Percentiles rank a stretch among this genome's conserved stretches.
Evolutionary conservation across 2,329 filamentous ascomycete genomes (phyloP).

Genomic region (Iodosphaeria phyllophila): DNA sequence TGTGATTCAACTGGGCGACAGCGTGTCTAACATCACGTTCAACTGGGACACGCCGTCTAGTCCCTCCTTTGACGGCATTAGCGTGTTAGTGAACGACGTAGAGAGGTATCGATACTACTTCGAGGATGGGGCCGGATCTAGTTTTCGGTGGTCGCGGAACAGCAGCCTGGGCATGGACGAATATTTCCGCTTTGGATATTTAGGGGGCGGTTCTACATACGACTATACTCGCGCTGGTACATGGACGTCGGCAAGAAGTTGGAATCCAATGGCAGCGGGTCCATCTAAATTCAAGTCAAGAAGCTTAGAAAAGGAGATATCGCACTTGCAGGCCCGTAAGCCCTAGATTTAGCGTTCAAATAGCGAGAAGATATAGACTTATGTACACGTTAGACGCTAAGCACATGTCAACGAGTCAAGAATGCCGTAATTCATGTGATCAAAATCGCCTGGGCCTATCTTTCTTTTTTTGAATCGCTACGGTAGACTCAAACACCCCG

Average conservation of each 20-base stretch:
- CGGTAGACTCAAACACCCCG: too few species aligned
- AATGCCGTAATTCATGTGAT: too few species aligned
- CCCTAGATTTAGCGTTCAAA: too few species aligned
- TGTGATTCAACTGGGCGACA: constrained; percentile 22
- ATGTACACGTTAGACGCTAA: too few species aligned
- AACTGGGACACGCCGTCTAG: constrained; percentile 27
- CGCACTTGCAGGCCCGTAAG: too few species aligned
- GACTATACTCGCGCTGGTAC: constrained; percentile 63
- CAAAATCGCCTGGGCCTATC: too few species aligned
- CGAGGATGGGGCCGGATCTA: constrained; percentile 24
- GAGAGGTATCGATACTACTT: constrained; percentile 62
- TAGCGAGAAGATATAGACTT: too few species aligned
- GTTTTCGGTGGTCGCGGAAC: constrained; percentile 41
- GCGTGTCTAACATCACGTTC: constrained; percentile 48
- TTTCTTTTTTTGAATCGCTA: too few species aligned
- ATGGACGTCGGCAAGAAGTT: constrained; percentile 46
- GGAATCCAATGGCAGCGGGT: constrained; percentile 46
- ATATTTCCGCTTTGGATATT: constrained; percentile 63
- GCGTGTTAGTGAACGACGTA: constrained; percentile 70
- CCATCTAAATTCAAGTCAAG: constrained; percentile 27
- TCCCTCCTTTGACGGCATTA: constrained; percentile 52
- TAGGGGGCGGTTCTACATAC: constrained; percentile 42
- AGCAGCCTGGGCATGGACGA: constrained; percentile 30
- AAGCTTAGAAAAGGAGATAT: constrained; percentile 5
- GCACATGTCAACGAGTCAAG: too few species aligned